phyloP scores from a whole-genome alignment of 345 rosid species.

The Leavenworthia alabamica region DNA sequence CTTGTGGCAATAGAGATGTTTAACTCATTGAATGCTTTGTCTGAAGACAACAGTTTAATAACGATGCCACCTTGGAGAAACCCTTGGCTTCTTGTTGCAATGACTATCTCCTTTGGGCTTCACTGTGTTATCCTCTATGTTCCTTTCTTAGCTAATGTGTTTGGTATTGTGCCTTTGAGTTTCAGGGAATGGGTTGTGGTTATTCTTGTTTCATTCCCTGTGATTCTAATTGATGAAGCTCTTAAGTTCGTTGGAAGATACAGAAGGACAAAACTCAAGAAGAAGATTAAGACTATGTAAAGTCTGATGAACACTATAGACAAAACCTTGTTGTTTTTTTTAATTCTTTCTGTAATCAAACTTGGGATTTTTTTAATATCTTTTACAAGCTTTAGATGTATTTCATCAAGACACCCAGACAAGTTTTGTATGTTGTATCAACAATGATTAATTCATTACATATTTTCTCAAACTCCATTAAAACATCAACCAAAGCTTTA shows the following conservation, averaged over 20 bases:
- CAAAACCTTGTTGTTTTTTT: neutral
- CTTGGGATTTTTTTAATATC: neutral
- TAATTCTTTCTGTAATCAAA: conserved; percentile 12
- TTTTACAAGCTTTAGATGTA: neutral
- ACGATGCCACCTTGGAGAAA: conserved; percentile 88
- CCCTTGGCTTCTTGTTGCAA: conserved; percentile 87
- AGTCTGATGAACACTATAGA: neutral
- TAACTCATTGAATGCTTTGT: conserved; percentile 81
- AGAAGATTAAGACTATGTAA: conserved; percentile 30
- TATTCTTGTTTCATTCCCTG: conserved; percentile 69
- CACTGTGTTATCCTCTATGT: conserved; percentile 79
- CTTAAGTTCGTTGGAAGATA: conserved; percentile 60
- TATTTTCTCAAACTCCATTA: conserved; percentile 49
- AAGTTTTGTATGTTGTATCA: too few relatives aligned
- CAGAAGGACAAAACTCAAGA: conserved; percentile 30
- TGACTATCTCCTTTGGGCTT: conserved; percentile 74
- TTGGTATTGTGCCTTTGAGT: conserved; percentile 72
- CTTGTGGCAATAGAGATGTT: conserved; percentile 90
- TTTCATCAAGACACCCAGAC: conserved; percentile 15
- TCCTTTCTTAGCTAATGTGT: conserved; percentile 69
- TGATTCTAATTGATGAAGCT: conserved; percentile 69
- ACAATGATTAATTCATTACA: too few relatives aligned
- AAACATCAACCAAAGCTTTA: neutral
- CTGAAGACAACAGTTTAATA: conserved; percentile 77
- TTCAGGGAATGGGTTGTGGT: conserved; percentile 74